Conservation (phyloP, 202 grass and related monocot genomes). For the Tripidium arundinaceum region DNA sequence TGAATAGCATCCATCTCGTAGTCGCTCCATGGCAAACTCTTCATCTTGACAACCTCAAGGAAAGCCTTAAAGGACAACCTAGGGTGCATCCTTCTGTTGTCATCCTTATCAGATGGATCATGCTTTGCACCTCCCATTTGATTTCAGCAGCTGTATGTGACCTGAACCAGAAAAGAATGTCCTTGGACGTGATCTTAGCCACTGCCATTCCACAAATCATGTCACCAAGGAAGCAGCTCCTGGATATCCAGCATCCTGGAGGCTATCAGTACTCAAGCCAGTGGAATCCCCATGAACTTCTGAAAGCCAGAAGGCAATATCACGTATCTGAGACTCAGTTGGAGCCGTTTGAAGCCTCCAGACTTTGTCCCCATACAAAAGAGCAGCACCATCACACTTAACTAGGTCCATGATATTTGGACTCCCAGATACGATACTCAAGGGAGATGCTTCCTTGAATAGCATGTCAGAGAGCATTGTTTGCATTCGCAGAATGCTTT, state of each 20-base stretch:
- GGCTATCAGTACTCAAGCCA: constrained; percentile 89
- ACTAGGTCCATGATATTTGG: constrained; percentile 97
- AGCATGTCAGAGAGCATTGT: constrained; percentile 90
- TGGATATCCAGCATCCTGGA: constrained; percentile 88
- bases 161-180: constrained; percentile 92
- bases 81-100: constrained; percentile 85
- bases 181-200: constrained; percentile 82
- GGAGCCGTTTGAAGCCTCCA: constrained; percentile 64
- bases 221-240: constrained; percentile 68
- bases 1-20: constrained; percentile 97
- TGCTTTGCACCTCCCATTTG: constrained; percentile 90
- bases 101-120: constrained; percentile 71
- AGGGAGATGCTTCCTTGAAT: constrained; percentile 67
- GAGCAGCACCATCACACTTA: constrained; percentile 76
- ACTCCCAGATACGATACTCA: constrained; percentile 67
- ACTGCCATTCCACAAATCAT: constrained; percentile 85
- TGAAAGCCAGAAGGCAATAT: constrained; percentile 78
- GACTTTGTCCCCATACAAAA: constrained; percentile 67
- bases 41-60: constrained; percentile 94
- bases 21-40: constrained; percentile 82
- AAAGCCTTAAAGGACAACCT: constrained; percentile 93
- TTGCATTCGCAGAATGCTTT: constrained; percentile 82
- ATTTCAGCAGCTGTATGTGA: constrained; percentile 84
- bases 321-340: constrained; percentile 65
- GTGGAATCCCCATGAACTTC: constrained; percentile 86